phyloP scores from a whole-genome alignment of 352 stramenopile species.

The Blastocystis sp. region DNA sequence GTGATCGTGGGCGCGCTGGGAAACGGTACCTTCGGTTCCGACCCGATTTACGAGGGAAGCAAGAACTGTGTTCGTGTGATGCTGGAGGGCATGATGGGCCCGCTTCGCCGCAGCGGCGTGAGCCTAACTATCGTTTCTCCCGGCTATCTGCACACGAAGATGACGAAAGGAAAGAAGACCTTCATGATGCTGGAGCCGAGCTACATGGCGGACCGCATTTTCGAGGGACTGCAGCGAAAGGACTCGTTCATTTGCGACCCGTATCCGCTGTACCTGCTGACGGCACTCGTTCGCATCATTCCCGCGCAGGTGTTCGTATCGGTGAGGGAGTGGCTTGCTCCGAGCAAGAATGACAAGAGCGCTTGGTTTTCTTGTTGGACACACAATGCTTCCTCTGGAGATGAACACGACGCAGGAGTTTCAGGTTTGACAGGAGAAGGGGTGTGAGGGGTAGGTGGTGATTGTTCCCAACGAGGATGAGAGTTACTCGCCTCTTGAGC shows the following conservation, averaged over 20 bases:
- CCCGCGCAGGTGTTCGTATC: slow-evolving; percentile 7
- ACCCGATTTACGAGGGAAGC: slow-evolving; percentile 24
- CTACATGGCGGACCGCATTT: slow-evolving; percentile 21
- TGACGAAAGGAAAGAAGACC: slow-evolving; percentile 40
- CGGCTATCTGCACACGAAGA: neutral
- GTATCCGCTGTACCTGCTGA: neutral
- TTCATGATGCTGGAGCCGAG: slow-evolving; percentile 5
- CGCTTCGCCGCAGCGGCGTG: neutral
- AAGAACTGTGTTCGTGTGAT: slow-evolving; percentile 42
- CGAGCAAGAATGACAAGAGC: neutral
- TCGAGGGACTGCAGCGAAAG: neutral
- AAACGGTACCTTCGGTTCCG: slow-evolving; percentile 5
- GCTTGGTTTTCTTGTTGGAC: neutral
- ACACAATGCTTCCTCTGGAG: neutral
- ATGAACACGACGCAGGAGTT: neutral
- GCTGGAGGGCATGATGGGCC: neutral
- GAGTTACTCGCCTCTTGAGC: neutral
- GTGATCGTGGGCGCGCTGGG: slow-evolving; percentile 26
- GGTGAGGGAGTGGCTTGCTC: neutral
- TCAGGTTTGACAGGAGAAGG: neutral
- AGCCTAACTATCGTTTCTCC: slow-evolving; percentile 7
- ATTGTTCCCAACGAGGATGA: slow-evolving; percentile 59
- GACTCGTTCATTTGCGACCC: slow-evolving; percentile 23
- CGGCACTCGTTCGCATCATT: neutral
- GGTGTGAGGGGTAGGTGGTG: slow-evolving; percentile 19